Evolutionary conservation across 2,329 filamentous ascomycete species (phyloP).

Genomic region (Berkeleyomyces basicola): DNA sequence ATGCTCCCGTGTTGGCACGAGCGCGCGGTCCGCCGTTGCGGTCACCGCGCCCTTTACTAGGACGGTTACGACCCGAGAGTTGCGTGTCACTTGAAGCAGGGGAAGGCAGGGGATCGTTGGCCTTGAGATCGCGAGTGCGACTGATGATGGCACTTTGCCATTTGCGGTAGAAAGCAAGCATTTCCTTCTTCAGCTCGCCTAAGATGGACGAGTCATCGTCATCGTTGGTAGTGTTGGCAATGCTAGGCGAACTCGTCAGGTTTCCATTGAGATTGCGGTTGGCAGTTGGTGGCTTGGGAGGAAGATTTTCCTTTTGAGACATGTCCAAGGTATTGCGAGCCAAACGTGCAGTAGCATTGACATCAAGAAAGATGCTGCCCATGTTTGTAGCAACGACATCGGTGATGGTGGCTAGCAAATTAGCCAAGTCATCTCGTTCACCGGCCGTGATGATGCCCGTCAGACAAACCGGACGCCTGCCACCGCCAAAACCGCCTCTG

Average conservation of each 20-base stretch:
- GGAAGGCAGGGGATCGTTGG: background rate
- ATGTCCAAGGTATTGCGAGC: background rate
- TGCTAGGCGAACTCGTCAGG: background rate
- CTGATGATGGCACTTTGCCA: conserved; percentile 60
- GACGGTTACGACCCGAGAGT: conserved; percentile 22
- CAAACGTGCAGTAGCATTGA: background rate
- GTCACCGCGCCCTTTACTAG: conserved; percentile 16
- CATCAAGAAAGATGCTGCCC: conserved; percentile 29
- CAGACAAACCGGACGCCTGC: conserved; percentile 33
- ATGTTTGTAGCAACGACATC: conserved; percentile 39
- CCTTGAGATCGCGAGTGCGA: conserved; percentile 48
- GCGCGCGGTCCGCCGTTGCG: conserved; percentile 16
- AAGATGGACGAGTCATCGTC: conserved; percentile 29
- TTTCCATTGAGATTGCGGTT: conserved; percentile 15
- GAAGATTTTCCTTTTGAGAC: conserved; percentile 10
- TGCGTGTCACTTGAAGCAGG: background rate
- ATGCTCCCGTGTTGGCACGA: conserved; percentile 7
- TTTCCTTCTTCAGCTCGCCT: conserved; percentile 51
- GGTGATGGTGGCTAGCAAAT: conserved; percentile 34
- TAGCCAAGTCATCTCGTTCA: conserved; percentile 36
- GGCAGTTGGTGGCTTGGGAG: conserved; percentile 1
- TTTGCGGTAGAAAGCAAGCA: conserved; percentile 56
- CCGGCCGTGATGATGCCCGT: conserved; percentile 30
- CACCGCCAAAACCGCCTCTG: conserved; percentile 19
- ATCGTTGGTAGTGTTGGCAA: conserved; percentile 14